A percentile compares a stretch with the other conserved stretches of the same genome.
phyloP scores from a whole-genome alignment of 495 filamentous ascomycete genomes.

The Hyaloscypha variabilis region DNA sequence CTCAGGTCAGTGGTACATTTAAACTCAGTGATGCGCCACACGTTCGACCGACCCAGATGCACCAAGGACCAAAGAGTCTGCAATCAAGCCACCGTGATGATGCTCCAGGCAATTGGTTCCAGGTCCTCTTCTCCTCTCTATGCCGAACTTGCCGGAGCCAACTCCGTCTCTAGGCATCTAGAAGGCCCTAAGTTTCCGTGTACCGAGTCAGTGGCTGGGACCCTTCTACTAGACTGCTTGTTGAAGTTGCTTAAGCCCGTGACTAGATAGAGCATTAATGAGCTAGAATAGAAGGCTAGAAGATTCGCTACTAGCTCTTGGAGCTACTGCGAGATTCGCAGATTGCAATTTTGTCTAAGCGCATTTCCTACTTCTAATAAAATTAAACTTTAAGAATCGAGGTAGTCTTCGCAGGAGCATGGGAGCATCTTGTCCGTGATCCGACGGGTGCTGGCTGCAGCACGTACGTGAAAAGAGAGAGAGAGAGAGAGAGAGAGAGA shows the following conservation, averaged over 20 bases:
- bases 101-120: not conserved
- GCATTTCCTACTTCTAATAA: no score
- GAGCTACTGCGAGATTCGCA: not conserved
- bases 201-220: not conserved
- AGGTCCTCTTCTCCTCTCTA: not conserved
- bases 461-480: not conserved
- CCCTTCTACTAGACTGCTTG: not conserved
- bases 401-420: no score
- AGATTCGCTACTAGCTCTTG: not conserved
- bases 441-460: not conserved
- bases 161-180: not conserved
- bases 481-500: no score
- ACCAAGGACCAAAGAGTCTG: not conserved
- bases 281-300: not conserved
- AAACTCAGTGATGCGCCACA: no score
- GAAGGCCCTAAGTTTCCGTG: not conserved
- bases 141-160: not conserved
- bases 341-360: not conserved
- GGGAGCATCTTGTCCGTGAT: no score
- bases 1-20: no score
- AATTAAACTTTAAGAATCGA: no score
- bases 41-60: no score
- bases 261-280: not conserved
- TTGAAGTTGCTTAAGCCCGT: not conserved
- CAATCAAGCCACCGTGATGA: not conserved